phyloP scores from a whole-genome alignment of 2,329 filamentous ascomycete genomes.

The Samsoniella hepiali region DNA sequence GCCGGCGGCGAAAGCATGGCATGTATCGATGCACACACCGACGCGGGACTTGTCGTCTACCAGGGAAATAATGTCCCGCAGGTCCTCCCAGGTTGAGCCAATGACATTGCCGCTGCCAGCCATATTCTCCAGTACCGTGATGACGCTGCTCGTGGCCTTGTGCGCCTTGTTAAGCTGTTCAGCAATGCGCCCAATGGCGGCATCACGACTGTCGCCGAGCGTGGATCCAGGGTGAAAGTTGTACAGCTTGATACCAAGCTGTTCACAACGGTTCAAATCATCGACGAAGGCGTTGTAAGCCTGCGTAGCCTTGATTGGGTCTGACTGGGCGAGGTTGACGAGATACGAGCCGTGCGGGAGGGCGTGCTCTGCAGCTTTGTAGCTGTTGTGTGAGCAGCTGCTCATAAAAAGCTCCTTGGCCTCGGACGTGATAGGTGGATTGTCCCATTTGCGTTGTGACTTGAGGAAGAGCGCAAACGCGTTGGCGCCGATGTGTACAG shows the following conservation, averaged over 20 bases:
- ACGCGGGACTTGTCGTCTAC: constrained; percentile 80
- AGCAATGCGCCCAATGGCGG: constrained; percentile 76
- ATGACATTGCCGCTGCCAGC: constrained; percentile 85
- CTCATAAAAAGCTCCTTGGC: constrained; percentile 67
- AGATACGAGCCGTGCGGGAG: constrained; percentile 95
- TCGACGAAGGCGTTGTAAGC: constrained; percentile 85
- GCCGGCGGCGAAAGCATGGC: constrained; percentile 90
- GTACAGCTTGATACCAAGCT: constrained; percentile 84
- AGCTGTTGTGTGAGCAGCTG: constrained; percentile 65
- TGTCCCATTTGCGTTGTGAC: constrained; percentile 92
- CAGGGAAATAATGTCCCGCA: constrained; percentile 76
- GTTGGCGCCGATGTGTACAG: constrained; percentile 80
- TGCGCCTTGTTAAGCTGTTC: constrained; percentile 79
- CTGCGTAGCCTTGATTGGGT: constrained; percentile 75
- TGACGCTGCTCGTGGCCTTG: constrained; percentile 67
- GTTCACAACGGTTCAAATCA: constrained; percentile 80
- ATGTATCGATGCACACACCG: constrained; percentile 94
- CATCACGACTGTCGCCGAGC: constrained; percentile 61
- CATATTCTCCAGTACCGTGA: constrained; percentile 94
- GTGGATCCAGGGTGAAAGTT: constrained; percentile 95
- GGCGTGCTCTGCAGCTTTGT: constrained; percentile 68
- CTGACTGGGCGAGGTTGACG: constrained; percentile 87
- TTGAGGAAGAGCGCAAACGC: constrained; percentile 94
- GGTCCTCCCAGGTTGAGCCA: constrained; percentile 79
- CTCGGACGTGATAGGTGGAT: constrained; percentile 68